Evolutionary conservation across 768 basidiomycete species (phyloP).

Genomic region (Psilocybe cubensis): DNA sequence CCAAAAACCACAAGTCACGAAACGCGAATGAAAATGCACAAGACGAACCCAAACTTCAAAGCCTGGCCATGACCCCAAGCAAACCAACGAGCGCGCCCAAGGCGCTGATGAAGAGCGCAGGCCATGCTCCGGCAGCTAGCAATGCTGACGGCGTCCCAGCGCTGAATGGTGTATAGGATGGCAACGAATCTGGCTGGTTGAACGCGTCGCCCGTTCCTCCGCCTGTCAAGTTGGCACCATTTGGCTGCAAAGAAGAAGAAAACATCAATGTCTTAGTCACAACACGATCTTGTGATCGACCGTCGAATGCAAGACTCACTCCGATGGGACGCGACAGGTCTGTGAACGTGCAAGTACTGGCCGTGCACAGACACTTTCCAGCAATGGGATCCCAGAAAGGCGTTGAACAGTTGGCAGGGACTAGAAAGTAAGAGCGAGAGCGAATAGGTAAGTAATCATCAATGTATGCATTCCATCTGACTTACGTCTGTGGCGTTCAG

Average conservation of each 20-base stretch:
- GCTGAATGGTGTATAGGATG: conserved; percentile 56
- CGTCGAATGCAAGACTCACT: conserved; percentile 32
- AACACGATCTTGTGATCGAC: neutral
- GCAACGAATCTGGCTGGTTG: conserved; percentile 20
- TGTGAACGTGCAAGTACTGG: conserved; percentile 57
- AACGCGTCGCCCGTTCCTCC: conserved; percentile 51
- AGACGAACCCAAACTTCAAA: conserved; percentile 9
- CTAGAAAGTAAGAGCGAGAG: conserved; percentile 32
- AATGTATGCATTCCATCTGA: conserved; percentile 5
- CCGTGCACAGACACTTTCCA: conserved; percentile 65
- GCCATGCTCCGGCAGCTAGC: conserved; percentile 35
- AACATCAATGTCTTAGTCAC: neutral
- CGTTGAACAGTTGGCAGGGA: conserved; percentile 74
- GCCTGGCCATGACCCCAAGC: conserved; percentile 24
- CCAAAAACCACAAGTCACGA: too few species aligned
- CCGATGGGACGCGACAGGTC: conserved; percentile 70
- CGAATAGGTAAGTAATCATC: neutral
- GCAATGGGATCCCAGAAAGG: conserved; percentile 81
- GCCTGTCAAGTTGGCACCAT: conserved; percentile 71
- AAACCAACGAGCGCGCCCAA: conserved; percentile 40
- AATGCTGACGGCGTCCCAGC: conserved; percentile 27
- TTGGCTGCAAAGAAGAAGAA: conserved; percentile 44
- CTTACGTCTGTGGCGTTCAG: conserved; percentile 59
- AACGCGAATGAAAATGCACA: too few species aligned
- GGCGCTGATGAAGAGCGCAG: conserved; percentile 37